These are phyloP conservation scores for Apium graveolens DNA, from an alignment of 129 eudicot species.

Conservation along the genomic window DNA sequence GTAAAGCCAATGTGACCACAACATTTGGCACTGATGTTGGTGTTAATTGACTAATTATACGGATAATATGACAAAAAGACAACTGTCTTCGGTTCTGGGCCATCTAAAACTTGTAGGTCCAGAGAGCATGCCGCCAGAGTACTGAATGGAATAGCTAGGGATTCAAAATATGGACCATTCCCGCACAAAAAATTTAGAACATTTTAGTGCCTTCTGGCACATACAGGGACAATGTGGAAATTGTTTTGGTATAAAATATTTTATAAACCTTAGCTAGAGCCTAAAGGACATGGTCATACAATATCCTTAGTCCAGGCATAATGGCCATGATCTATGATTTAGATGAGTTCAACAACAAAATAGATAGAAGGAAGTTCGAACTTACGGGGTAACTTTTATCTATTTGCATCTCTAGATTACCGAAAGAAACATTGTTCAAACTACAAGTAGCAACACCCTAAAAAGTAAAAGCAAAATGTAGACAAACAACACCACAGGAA, in stretches of 20 bases:
- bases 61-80: background rate
- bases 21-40: constrained; percentile 8
- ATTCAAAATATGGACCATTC: background rate
- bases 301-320: background rate
- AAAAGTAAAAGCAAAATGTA: constrained; percentile 18
- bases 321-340: background rate
- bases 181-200: background rate
- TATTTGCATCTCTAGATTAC: constrained; percentile 23
- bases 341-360: background rate
- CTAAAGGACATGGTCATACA: constrained; percentile 2
- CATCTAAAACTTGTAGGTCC: background rate
- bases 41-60: background rate
- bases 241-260: background rate
- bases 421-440: constrained; percentile 20
- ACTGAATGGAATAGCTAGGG: background rate
- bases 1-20: constrained; percentile 5
- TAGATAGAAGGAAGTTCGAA: background rate
- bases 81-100: background rate
- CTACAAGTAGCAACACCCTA: constrained; percentile 17
- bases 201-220: background rate
- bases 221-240: background rate
- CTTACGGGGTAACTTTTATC: constrained; percentile 1
- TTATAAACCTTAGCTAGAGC: background rate
- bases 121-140: background rate
- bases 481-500: background rate